Percentiles rank a stretch among this genome's conserved stretches.
Conservation (phyloP, 495 filamentous ascomycete species). For the Pyrenula aspistea region DNA sequence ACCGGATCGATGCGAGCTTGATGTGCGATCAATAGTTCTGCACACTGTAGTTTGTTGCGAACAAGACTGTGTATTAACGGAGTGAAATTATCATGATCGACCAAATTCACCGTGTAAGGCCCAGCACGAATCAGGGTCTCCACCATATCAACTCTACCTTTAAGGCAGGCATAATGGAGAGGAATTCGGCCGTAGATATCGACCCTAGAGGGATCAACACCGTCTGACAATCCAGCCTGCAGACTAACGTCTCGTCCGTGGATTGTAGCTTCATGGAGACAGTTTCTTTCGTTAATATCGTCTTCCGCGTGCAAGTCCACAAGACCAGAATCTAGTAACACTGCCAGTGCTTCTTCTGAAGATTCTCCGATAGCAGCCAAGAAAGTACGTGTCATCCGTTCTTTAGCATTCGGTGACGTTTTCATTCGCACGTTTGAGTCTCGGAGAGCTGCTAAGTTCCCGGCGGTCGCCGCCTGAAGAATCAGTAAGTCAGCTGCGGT, state of each 20-base stretch:
- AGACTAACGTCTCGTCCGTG: slow-evolving; percentile 72
- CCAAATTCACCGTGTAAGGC: slow-evolving; percentile 61
- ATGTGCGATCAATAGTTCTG: slow-evolving; percentile 56
- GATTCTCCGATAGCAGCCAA: slow-evolving; percentile 76
- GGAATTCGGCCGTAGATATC: slow-evolving; percentile 94
- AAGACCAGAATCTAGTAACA: slow-evolving; percentile 66
- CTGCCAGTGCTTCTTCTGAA: slow-evolving; percentile 60
- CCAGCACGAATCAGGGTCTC: slow-evolving; percentile 49
- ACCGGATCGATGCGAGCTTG: slow-evolving; percentile 71
- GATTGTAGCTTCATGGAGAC: slow-evolving; percentile 87
- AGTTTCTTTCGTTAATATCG: slow-evolving; percentile 95
- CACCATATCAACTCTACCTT: slow-evolving; percentile 80
- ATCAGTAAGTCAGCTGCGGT: slow-evolving; percentile 78
- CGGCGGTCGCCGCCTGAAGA: slow-evolving; percentile 71
- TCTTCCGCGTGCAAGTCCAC: slow-evolving; percentile 84
- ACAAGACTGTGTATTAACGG: slow-evolving; percentile 91
- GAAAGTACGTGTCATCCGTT: slow-evolving; percentile 78
- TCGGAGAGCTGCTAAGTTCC: slow-evolving; percentile 49
- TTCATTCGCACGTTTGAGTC: slow-evolving; percentile 51
- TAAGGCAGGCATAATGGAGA: slow-evolving; percentile 92
- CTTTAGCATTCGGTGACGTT: slow-evolving; percentile 43
- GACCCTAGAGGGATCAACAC: slow-evolving; percentile 61
- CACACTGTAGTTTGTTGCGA: slow-evolving; percentile 66
- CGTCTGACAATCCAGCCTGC: slow-evolving; percentile 52
- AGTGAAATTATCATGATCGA: slow-evolving; percentile 96